These are phyloP conservation scores for Aspergillus sp. DNA, from an alignment of 2,329 filamentous ascomycete genomes.

Conservation along the genomic window DNA sequence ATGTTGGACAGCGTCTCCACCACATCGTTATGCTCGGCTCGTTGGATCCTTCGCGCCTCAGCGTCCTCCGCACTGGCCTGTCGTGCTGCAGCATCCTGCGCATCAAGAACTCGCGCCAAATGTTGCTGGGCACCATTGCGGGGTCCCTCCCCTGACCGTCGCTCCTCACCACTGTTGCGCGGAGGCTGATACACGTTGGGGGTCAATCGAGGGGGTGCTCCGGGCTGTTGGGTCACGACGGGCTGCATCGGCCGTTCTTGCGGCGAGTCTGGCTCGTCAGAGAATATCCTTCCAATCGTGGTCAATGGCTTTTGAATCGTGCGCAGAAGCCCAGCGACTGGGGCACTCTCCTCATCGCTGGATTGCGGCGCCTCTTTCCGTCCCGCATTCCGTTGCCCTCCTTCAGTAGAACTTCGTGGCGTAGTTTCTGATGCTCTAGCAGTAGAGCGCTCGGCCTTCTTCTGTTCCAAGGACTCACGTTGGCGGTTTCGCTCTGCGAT, in stretches of 20 bases:
- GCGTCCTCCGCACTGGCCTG: conserved; percentile 88
- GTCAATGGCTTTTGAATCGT: conserved; percentile 88
- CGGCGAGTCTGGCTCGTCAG: conserved; percentile 54
- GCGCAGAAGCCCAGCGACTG: conserved; percentile 78
- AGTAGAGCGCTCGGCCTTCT: conserved; percentile 43
- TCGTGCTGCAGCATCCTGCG: conserved; percentile 81
- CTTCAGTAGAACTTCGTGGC: conserved; percentile 56
- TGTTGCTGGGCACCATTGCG: conserved; percentile 21
- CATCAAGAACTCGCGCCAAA: conserved; percentile 50
- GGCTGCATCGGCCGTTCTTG: conserved; percentile 28
- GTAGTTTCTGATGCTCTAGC: conserved; percentile 51
- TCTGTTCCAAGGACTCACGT: conserved; percentile 43
- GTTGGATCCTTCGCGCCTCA: conserved; percentile 76
- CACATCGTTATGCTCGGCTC: conserved; percentile 80
- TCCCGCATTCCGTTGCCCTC: conserved; percentile 46
- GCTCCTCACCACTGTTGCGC: conserved; percentile 32
- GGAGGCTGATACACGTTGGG: conserved; percentile 43
- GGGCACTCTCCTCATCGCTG: conserved; percentile 67
- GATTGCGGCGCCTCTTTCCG: conserved; percentile 29
- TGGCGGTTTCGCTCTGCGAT: conserved; percentile 85
- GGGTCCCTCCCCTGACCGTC: conserved; percentile 20
- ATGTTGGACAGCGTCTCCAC: conserved; percentile 93
- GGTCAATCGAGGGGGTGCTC: conserved; percentile 47
- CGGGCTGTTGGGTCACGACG: conserved; percentile 43
- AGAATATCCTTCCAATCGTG: conserved; percentile 92